Conservation (phyloP, 78 protist genomes). For the Dictyostelium firmibasis region DNA sequence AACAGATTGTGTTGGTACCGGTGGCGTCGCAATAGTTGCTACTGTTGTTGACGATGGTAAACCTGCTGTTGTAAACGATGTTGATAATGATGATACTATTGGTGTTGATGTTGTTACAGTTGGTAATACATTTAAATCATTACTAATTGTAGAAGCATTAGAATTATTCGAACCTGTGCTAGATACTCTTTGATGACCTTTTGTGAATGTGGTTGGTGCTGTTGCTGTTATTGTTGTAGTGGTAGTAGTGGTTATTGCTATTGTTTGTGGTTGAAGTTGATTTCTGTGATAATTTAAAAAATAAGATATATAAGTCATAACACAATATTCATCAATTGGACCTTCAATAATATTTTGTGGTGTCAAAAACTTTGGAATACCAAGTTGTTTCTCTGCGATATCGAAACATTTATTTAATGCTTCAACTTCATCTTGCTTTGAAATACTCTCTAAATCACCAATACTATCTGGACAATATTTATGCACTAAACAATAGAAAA, state of each 20-base stretch:
- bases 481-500: conserved; percentile 37
- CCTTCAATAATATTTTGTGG: conserved; percentile 57
- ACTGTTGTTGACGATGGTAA: neutral
- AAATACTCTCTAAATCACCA: conserved; percentile 1
- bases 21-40: neutral
- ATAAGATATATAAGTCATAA: conserved; percentile 55
- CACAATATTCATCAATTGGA: conserved; percentile 53
- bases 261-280: neutral
- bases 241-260: neutral
- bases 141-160: neutral
- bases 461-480: neutral
- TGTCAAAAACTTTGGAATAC: conserved; percentile 29
- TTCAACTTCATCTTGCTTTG: conserved; percentile 9
- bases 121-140: neutral
- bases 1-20: neutral
- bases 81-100: neutral
- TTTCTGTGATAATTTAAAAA: conserved; percentile 37
- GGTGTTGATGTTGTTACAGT: neutral
- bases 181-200: conserved; percentile 30
- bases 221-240: neutral
- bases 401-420: conserved; percentile 36
- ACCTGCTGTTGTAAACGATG: neutral
- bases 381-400: conserved; percentile 37
- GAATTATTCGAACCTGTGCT: conserved; percentile 25
- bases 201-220: neutral